Evolutionary conservation across 1,139 yeast genomes (phyloP).

Genomic region (Scheffersomyces insectosa): DNA sequence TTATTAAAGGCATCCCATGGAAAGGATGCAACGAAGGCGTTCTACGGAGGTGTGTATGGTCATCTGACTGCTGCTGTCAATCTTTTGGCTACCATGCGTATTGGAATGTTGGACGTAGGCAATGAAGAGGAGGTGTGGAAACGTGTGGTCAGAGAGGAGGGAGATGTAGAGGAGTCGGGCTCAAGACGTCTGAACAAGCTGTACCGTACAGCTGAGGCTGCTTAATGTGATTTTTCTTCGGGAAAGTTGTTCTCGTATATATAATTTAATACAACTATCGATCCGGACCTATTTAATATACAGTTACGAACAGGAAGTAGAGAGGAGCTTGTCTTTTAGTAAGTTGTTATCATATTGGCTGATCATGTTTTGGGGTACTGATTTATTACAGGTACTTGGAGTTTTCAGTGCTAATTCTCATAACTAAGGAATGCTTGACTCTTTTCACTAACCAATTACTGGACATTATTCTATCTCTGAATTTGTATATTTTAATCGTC

Average conservation of each 20-base stretch:
- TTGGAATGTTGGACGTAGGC: constrained; percentile 75
- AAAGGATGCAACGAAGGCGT: constrained; percentile 70
- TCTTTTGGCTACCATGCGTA: constrained; percentile 71
- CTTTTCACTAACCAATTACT: too few species aligned
- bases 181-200: constrained; percentile 21
- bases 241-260: background rate
- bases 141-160: constrained; percentile 44
- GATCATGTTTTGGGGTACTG: too few species aligned
- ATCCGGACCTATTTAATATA: too few species aligned
- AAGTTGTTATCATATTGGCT: too few species aligned
- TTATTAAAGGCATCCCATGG: constrained; percentile 64
- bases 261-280: background rate
- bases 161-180: constrained; percentile 30
- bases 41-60: constrained; percentile 72
- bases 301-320: too few species aligned
- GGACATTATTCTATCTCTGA: too few species aligned
- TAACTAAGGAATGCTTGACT: too few species aligned
- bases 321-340: too few species aligned
- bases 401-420: too few species aligned
- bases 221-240: constrained; percentile 20
- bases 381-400: too few species aligned
- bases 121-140: constrained; percentile 85
- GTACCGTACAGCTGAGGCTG: constrained; percentile 48
- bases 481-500: too few species aligned
- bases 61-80: constrained; percentile 77